phyloP scores from a whole-genome alignment of 2,329 filamentous ascomycete species.

The Trichophyton simii region DNA sequence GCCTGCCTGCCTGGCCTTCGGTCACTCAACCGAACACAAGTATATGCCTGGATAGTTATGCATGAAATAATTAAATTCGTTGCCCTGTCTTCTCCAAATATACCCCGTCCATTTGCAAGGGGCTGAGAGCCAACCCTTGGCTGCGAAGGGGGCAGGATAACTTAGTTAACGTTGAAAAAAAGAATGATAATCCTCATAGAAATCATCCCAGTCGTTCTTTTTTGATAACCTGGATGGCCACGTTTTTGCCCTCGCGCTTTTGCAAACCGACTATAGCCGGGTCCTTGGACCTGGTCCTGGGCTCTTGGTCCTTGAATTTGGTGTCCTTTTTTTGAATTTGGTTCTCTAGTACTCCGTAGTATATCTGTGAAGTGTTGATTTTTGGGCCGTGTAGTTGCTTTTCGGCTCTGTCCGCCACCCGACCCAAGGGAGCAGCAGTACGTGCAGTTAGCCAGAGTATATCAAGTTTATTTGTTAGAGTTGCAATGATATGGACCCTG shows the following conservation, averaged over 20 bases:
- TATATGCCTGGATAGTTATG: neutral
- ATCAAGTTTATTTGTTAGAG: neutral
- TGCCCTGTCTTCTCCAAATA: neutral
- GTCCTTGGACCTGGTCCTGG: neutral
- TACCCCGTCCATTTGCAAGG: neutral
- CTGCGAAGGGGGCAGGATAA: neutral
- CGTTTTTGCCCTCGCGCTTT: neutral
- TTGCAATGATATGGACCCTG: neutral
- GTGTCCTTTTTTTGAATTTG: neutral
- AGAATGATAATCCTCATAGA: neutral
- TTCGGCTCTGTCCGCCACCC: neutral
- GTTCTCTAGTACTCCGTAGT: neutral
- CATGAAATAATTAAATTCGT: neutral
- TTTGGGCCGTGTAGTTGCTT: neutral
- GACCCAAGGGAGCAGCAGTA: neutral
- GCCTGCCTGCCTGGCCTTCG: neutral
- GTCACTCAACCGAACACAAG: neutral
- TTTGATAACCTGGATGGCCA: neutral
- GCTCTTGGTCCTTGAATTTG: neutral
- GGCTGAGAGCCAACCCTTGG: neutral
- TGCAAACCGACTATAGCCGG: constrained; percentile 1
- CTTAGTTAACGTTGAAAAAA: neutral
- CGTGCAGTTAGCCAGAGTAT: neutral
- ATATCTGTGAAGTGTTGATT: neutral
- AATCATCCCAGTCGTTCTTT: neutral